Base-by-base conservation (phyloP, 2,329 filamentous ascomycete species). In the Xylaria sp. region DNA sequence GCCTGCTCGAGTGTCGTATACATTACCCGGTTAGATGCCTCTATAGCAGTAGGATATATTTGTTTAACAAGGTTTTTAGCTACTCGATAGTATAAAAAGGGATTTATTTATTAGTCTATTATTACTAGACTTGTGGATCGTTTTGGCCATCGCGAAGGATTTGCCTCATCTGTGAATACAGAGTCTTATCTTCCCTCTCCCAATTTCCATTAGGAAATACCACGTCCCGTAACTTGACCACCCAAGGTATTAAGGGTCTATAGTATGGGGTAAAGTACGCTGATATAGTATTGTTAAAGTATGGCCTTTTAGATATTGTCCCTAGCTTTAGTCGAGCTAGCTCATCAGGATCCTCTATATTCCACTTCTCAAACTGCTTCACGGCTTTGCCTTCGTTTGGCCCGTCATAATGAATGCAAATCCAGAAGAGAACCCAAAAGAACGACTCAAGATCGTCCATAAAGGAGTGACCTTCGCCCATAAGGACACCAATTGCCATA, bases 251-350 rank as follows among this genome's bases (percentile, higher is more conserved):
- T 25, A 66, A 9, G 1, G 41, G 20, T 18, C 10, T 2, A 9
- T 66, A 66, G 39, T 66, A 61, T 3, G 23, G 6, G n/a, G 56
- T 41, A 55, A 82, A 82, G 8, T 69, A 13, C 3, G 3, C 25
- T 2, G 8, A 13, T 13, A 20, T 20, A 31, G 8, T 58, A 1
- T 8, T 4, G 33, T 52, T 1, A 9, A 64, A 64, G 43, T 59
- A 12, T 7, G 20, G 3, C 0, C 33, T 33, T 6, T 52, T 23
- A 64, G 8, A 12, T 3, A 64, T 31, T 13, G 33, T 7, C 20
- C 13, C 46, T 46, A 43, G 49, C 52, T 64, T 64, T 0, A 43
- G 31, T 0, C 5, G 2, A 9, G 55, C 62, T 10, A 64, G 23
- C 46, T 13, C 28, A 8, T 2, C 15, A 2, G 43, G 52, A 6